Evolutionary conservation across 2,329 filamentous ascomycete genomes (phyloP), one percentile per base, ranked within the genome.

Genomic region (Dryadomyces quercus-mongolicae): DNA sequence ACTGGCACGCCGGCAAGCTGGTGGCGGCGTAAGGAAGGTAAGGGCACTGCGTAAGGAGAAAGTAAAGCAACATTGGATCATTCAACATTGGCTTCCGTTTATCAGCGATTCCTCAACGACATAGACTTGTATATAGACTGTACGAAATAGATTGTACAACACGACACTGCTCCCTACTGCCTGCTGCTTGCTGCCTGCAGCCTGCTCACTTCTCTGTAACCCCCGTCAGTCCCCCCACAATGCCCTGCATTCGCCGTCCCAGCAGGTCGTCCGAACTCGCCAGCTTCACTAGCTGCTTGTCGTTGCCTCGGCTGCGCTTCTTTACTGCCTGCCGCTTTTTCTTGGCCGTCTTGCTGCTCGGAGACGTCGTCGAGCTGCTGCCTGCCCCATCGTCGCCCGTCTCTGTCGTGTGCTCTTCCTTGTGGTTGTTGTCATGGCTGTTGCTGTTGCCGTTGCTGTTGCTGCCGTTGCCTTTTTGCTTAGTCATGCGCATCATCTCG

Each of bases 401-500:
- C 8, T 45, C 38, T 42, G 43, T 5, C 43, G 47, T 6, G 10
- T n/a, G 1, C 25, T 31, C 16, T 45, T n/a, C n/a, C n/a, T n/a
- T n/a, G n/a, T n/a, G 34, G 22, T 25, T 25, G 12, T 36, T 20
- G 36, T 5, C 20, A 16, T 8, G 25, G 18, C 16, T 15, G 9
- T 13, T 51, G 36, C 36, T 21, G 34, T 8, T 20, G 21, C 15
- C 21, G 40, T 16, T 31, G 42, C 9, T 40, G 4, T 54, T 60
- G 45, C 62, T 62, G 56, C 70, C n/a, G 62, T 58, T 70, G 72
- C 15, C 36, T 16, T 40, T 40, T 12, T 40, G 10, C 36, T 40
- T 40, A 16, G 74, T 72, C n/a, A 75, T 78, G 73, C 84, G 80
- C 61, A 78, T 82, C 73, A 95, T 95, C 68, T 95, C 91, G 10